Conservation (phyloP, 163 green algal species). For the Smithsoniella earleae region DNA sequence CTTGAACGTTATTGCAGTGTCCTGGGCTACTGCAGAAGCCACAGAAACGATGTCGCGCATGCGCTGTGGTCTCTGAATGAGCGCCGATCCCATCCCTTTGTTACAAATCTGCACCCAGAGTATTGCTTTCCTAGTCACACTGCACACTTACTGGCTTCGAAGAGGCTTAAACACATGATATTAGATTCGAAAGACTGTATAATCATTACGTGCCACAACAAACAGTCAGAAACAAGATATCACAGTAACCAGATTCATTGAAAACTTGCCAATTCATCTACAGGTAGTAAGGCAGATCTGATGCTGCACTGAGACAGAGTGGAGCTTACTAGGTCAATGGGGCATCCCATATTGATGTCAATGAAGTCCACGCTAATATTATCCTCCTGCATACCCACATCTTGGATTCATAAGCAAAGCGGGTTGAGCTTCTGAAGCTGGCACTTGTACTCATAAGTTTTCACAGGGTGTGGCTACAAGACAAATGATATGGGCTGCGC, state of each 20-base stretch:
- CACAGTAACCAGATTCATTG: too few species aligned
- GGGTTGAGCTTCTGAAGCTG: neutral
- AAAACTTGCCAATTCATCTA: too few species aligned
- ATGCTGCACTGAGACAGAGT: too few species aligned
- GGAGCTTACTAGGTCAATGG: slow-evolving; percentile 81
- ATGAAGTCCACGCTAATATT: slow-evolving; percentile 67
- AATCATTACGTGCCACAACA: too few species aligned
- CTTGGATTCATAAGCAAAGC: neutral
- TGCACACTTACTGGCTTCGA: too few species aligned
- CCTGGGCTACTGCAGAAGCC: slow-evolving; percentile 33
- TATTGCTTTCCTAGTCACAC: neutral
- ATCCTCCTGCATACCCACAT: slow-evolving; percentile 45
- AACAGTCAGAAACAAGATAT: too few species aligned
- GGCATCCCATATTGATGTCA: slow-evolving; percentile 82
- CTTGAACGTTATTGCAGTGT: slow-evolving; percentile 81
- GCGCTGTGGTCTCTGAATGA: slow-evolving; percentile 59
- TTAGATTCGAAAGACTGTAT: too few species aligned
- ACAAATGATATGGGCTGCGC: too few species aligned
- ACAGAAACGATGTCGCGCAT: slow-evolving; percentile 61
- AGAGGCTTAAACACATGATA: too few species aligned
- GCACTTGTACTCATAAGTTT: too few species aligned
- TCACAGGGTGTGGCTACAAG: too few species aligned
- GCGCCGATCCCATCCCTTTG: slow-evolving; percentile 63
- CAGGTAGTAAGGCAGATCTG: too few species aligned
- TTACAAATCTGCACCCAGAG: slow-evolving; percentile 54